A percentile compares a stretch with the other conserved stretches of the same genome.
Evolutionary conservation across 768 basidiomycete genomes (phyloP).

Genomic region (Tubosaeta sp.): DNA sequence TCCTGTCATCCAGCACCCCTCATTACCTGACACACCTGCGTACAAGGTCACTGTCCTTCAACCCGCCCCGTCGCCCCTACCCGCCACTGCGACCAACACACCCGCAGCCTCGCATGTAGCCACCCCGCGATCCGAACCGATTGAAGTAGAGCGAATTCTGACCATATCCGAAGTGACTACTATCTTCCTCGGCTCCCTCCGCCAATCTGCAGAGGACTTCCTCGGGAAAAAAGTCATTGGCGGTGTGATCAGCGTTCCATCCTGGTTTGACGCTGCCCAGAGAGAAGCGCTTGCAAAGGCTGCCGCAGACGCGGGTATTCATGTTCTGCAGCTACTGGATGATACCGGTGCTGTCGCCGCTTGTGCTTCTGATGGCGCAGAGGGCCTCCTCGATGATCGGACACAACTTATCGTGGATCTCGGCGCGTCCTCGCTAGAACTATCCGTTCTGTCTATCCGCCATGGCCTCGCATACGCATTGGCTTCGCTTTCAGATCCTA

Average conservation of each 20-base stretch:
- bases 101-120: slow-evolving; percentile 64
- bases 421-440: slow-evolving; percentile 66
- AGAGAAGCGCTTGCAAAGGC: slow-evolving; percentile 67
- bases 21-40: slow-evolving; percentile 65
- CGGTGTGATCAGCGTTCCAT: slow-evolving; percentile 80
- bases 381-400: slow-evolving; percentile 51
- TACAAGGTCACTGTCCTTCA: slow-evolving; percentile 82
- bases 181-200: slow-evolving; percentile 80
- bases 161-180: slow-evolving; percentile 80
- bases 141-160: slow-evolving; percentile 61
- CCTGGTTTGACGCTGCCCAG: slow-evolving; percentile 68
- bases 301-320: slow-evolving; percentile 75
- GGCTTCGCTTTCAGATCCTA: slow-evolving; percentile 42
- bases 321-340: slow-evolving; percentile 82
- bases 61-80: slow-evolving; percentile 68
- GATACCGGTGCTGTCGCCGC: slow-evolving; percentile 74
- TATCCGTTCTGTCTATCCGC: slow-evolving; percentile 69
- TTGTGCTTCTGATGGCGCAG: slow-evolving; percentile 45
- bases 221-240: slow-evolving; percentile 74
- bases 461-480: slow-evolving; percentile 70
- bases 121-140: slow-evolving; percentile 72
- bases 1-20: slow-evolving; percentile 73
- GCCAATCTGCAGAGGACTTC: slow-evolving; percentile 88
- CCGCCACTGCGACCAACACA: slow-evolving; percentile 51
- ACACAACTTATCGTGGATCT: slow-evolving; percentile 81